Conservation (phyloP, 305 asterid genomes). For the Solanum hybrid region DNA sequence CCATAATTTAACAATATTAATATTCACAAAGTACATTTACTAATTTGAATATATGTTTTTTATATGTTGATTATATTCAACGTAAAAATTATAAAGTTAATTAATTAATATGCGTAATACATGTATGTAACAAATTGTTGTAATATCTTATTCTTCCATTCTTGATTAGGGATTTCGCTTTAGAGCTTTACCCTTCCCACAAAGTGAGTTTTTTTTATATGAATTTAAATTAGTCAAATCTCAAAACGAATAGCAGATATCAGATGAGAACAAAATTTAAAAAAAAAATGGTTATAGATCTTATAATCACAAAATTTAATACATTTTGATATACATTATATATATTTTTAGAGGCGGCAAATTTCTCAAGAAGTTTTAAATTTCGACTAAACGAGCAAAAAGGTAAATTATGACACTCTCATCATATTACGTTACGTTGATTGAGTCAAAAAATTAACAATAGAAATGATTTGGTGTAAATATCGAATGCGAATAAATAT, state of each 20-base stretch:
- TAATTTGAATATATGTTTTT: neutral
- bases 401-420: neutral
- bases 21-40: neutral
- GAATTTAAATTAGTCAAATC: neutral
- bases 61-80: neutral
- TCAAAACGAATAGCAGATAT: neutral
- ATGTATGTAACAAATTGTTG: neutral
- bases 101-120: neutral
- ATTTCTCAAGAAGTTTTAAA: neutral
- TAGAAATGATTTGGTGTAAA: neutral
- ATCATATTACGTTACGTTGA: neutral
- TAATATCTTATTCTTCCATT: neutral
- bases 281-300: neutral
- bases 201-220: neutral
- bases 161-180: neutral
- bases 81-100: neutral
- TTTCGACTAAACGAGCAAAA: neutral
- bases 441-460: neutral
- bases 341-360: neutral
- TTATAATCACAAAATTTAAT: too few relatives aligned
- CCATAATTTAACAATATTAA: neutral
- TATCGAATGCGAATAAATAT: neutral
- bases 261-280: rapidly evolving
- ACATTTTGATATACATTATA: neutral
- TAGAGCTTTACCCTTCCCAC: neutral